Evolutionary conservation across 352 stramenopile species (phyloP), one percentile per base, ranked within the genome.

Genomic region (Thalassiosira ordinaria): DNA sequence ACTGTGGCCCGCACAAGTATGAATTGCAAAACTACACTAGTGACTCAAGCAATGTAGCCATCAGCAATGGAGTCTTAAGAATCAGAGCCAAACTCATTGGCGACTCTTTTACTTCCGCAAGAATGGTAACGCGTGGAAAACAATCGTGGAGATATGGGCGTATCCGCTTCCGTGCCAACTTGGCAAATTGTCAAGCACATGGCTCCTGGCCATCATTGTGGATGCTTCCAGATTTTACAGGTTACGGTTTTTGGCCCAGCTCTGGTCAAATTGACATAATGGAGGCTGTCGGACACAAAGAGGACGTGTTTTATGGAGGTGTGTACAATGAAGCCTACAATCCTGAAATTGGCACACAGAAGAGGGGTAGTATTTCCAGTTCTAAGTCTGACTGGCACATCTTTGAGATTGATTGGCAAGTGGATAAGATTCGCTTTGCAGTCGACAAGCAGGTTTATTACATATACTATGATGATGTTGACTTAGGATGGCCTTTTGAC

Each of bases 1-100:
- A 80, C 20, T 80, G 76, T 46, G 72, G 68, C 27, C 90, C 82
- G 85, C 74, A 75, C 8, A 89, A 92, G 65, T 65, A 69, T 14
- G 87, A 91, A 41, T 18, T 70, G 13, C 47, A 80, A 63, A 63
- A 72, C 44, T 80, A 76, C 39, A 76, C 67, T 44, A 62, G 33
- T 0, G 24, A 14, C 14, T n/a, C 55, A 31, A 59, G 27, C 33
- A 80, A 80, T 62, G 72, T 74, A n/a, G 24, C 31, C 22, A 29
- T 80, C 18, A 11, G 18, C 13, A 80, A 80, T 46, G 72, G 72
- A n/a, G 18, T 73, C 1, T 27, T 80, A 6, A 22, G 33, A 33
- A 74, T 80, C 27, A 53, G 0, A 5, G 72, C 72, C 5, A 80
- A 69, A 35, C 4, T 29, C 8, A n/a, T 37, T 35, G 33, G 22